Percentiles rank a stretch among this genome's conserved stretches.
Conservation (phyloP, 768 basidiomycete genomes). For the Podaxis mareebaensis region DNA sequence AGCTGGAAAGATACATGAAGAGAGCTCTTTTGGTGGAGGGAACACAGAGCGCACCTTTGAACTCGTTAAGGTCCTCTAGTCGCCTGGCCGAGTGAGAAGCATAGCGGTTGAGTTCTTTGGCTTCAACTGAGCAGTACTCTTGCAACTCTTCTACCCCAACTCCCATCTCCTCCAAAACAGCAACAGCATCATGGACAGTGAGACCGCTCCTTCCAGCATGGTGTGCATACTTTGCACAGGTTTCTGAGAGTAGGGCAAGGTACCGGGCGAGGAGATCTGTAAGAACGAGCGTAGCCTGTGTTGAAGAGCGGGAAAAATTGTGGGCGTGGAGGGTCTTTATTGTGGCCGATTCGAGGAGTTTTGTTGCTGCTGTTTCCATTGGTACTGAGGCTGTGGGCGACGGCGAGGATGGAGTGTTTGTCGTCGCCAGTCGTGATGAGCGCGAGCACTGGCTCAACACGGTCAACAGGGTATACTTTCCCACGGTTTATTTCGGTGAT, state of each 20-base stretch:
- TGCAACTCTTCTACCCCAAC: slow-evolving; percentile 67
- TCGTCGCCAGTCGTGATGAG: slow-evolving; percentile 24
- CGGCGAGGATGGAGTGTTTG: slow-evolving; percentile 22
- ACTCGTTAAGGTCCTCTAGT: slow-evolving; percentile 72
- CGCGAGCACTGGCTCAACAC: neutral
- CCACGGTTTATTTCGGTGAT: slow-evolving; percentile 17
- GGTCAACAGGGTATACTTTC: slow-evolving; percentile 19
- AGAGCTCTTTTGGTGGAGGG: slow-evolving; percentile 17
- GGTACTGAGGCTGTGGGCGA: slow-evolving; percentile 1
- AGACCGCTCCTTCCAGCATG: slow-evolving; percentile 69
- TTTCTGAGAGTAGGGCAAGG: slow-evolving; percentile 60
- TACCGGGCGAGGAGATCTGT: slow-evolving; percentile 80
- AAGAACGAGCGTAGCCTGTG: slow-evolving; percentile 67
- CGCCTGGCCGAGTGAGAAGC: slow-evolving; percentile 62
- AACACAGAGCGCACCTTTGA: slow-evolving; percentile 57
- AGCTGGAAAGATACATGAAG: slow-evolving; percentile 43
- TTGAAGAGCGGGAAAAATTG: slow-evolving; percentile 73
- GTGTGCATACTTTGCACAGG: slow-evolving; percentile 72
- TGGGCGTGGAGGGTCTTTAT: slow-evolving; percentile 77
- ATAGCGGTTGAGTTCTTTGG: slow-evolving; percentile 67
- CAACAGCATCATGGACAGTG: slow-evolving; percentile 58
- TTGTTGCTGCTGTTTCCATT: slow-evolving; percentile 59
- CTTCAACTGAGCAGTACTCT: slow-evolving; percentile 69
- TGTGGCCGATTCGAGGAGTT: slow-evolving; percentile 65
- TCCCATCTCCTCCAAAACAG: slow-evolving; percentile 76